Evolutionary conservation across 75 land plant species (phyloP), one percentile per base, ranked within the genome.

Genomic region (Picea sitchensis): DNA sequence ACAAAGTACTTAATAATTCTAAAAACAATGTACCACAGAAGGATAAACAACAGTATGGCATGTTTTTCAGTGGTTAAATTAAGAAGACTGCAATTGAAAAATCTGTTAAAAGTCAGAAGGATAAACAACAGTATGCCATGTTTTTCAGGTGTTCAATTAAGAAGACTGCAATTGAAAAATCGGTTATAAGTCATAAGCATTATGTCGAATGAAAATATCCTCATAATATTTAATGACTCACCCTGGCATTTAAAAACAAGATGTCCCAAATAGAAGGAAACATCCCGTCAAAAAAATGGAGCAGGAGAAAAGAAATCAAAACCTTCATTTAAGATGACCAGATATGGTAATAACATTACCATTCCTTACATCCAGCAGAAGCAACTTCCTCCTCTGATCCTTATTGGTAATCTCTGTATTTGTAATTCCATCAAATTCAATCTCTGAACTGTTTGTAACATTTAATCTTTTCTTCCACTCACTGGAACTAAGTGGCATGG

Each of bases 281-380:
- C 20, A 68, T 68, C 23, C 56, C 31, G 7, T 56, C 30, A 1
- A n/a, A 41, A n/a, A 78, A 32, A 20, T 32, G 17, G 78, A 69
- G 76, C 15, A 15, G 34, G 9, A 78, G 78, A 75, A 59, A 44
- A 77, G 9, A 71, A 18, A 71, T n/a, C 9, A 71, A 68, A 71
- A 44, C 23, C 47, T 71, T 44, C 23, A 18, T 20, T 71, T 71
- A 2, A 44, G 73, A 71, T 71, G 47, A 69, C 38, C 44, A 20
- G 65, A 59, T 58, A 56, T 26, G 59, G n/a, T 58, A 21, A 59
- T 38, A 73, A 76, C 76, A 47, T n/a, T 93, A 93, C 98, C 95
- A 83, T 95, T 95, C 85, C 98, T 94, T 34, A 93, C 93, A 90
- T 93, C 93, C 79, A 93, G 67, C 15, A 95, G 75, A 71, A 95